Conservation (phyloP, 768 basidiomycete genomes). For the Daedaleopsis nitida region DNA sequence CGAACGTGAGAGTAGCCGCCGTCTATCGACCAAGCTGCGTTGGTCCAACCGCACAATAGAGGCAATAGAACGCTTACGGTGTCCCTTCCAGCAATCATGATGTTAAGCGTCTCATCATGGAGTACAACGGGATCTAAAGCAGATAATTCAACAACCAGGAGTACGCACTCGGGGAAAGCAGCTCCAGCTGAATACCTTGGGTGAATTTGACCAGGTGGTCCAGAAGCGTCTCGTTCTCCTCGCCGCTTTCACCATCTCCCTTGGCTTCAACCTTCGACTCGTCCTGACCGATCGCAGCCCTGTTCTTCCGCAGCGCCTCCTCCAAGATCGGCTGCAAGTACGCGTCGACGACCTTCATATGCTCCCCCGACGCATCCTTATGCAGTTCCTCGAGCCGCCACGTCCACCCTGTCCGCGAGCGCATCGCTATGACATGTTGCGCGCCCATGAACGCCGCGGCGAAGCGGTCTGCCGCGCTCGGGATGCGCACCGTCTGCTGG, state of each 20-base stretch:
- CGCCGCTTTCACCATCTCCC: conserved; percentile 7
- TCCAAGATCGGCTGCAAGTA: conserved; percentile 43
- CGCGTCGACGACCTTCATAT: conserved; percentile 41
- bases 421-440: conserved; percentile 32
- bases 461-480: not conserved
- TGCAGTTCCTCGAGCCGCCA: conserved; percentile 46
- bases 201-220: conserved; percentile 43
- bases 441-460: conserved; percentile 22
- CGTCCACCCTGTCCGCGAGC: conserved; percentile 31
- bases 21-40: conserved; percentile 23
- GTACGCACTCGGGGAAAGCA: not conserved
- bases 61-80: conserved; percentile 22
- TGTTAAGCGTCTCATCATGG: conserved; percentile 37
- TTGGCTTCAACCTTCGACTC: too few relatives aligned
- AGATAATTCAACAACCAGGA: not conserved
- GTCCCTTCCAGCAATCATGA: conserved; percentile 38
- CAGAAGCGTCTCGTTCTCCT: conserved; percentile 42
- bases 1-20: conserved; percentile 34
- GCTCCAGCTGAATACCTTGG: conserved; percentile 29
- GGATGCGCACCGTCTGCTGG: not conserved
- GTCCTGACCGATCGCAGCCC: conserved; percentile 4
- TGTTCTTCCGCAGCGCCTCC: conserved; percentile 25
- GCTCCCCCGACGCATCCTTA: conserved; percentile 31
- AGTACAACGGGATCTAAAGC: conserved; percentile 31
- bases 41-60: too few relatives aligned